phyloP scores from a whole-genome alignment of 164 flowering plant species.

The Macadamia tetraphylla region DNA sequence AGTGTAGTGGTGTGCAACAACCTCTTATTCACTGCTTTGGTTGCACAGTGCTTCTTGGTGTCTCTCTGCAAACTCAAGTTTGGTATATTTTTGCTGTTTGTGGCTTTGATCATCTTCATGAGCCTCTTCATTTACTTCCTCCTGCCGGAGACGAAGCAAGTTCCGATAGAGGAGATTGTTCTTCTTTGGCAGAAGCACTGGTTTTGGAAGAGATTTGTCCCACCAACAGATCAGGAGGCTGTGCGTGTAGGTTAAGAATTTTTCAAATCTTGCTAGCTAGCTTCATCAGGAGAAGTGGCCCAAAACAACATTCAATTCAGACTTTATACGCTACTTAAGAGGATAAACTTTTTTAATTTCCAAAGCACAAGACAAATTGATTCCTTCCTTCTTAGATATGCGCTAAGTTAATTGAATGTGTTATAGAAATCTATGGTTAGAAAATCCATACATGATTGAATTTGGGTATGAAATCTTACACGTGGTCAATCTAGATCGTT shows the following conservation, averaged over 20 bases:
- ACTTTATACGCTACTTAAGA: no score
- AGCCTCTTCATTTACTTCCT: slow-evolving; percentile 67
- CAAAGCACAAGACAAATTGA: no score
- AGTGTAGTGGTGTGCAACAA: slow-evolving; percentile 82
- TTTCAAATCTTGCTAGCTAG: no score
- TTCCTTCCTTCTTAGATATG: no score
- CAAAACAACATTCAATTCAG: no score
- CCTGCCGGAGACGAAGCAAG: slow-evolving; percentile 88
- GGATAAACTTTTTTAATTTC: no score
- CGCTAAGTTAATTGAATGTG: no score
- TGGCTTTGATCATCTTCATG: slow-evolving; percentile 55
- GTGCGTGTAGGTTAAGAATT: neutral
- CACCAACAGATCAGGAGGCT: slow-evolving; percentile 2
- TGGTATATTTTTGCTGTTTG: slow-evolving; percentile 84
- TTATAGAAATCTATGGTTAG: no score
- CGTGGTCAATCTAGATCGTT: no score
- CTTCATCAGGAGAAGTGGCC: no score
- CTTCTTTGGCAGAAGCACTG: slow-evolving; percentile 58
- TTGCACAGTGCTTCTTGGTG: slow-evolving; percentile 80
- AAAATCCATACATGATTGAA: no score
- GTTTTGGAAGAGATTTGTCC: slow-evolving; percentile 58
- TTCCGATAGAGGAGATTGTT: slow-evolving; percentile 79
- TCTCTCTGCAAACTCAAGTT: slow-evolving; percentile 71
- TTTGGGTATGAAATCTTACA: no score
- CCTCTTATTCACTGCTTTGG: slow-evolving; percentile 75